Base-by-base conservation (phyloP, 164 flowering plant species). In the Chimonanthus salicifolius region DNA sequence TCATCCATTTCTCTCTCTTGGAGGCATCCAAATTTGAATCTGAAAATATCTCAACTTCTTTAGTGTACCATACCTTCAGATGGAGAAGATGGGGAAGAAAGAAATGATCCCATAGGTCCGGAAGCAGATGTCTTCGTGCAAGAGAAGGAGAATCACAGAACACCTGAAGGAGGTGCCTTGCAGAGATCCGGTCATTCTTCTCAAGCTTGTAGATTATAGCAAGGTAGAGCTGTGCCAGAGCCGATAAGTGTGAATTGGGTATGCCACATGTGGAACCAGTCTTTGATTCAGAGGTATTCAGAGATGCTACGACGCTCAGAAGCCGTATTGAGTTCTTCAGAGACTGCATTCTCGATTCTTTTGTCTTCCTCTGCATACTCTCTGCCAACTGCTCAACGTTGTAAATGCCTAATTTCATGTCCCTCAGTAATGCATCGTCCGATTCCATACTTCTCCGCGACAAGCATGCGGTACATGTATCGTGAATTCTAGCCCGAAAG, bases 71-170 rank as follows among this genome's bases (percentile, higher is more conserved):
- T 21, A 88, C 73, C 77, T 89, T 87, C 16, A 90, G 74, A 78
- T 90, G 95, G 10, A 89, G 85, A 51, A 90, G 86, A 69, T 90
- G 95, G 3, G 95, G 95, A 3, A 90, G 87, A 74, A 90, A 86
- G 51, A 90, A 81, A 80, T 86, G 89, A 74, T 89, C 91, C 95
- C 95, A 90, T 54, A 90, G 85, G 63, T 89, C 90, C 54, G 92
- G 87, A 46, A 89, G 84, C 75, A 90, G 76, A 46, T 80, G 80
- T 3, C 84, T 85, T 46, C 95, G 70, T 2, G 88, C 90, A 3
- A 88, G 74, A 80, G 77, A 83, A 5, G 95, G 91, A 4, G 91
- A 80, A 66, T 85, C 89, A 67, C 82, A 75, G 74, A 90, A 90
- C 21, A 87, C 91, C 68, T 85, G 88, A 45, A 90, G 86, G 46